Base-by-base conservation (phyloP, 2,329 filamentous ascomycete species). In the Neophaeococcomyces aloes region DNA sequence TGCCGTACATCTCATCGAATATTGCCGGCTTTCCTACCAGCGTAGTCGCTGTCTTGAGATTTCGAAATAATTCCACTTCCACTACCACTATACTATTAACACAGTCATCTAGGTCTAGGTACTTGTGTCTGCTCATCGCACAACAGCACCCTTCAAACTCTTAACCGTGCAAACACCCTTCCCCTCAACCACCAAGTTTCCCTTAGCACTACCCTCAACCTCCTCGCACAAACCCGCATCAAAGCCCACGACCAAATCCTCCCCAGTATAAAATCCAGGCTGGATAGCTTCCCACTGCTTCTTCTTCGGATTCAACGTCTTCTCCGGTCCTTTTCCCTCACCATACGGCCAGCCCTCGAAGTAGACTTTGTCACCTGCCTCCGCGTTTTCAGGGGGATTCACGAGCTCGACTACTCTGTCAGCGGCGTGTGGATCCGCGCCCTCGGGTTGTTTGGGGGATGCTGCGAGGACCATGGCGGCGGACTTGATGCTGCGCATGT, bases 231-330 rank as follows among this genome's bases (percentile, higher is more conserved):
- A 23, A 29, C 94, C 85, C 2, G 83, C 84, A 58, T 96, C 84
- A 61, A 96, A 98, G 0, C 75, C 87, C 29, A 94, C 89, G 65
- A 88, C 83, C 40, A 89, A 71, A 36, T 65, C 66, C 6, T 82
- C 81, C 1, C 83, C 94, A 6, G 89, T 98, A 23, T 85, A 94
- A 69, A 96, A 96, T 0, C 89, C 91, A 1, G 88, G 87, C 73
- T 96, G 89, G 67, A 94, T 86, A 7, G 76, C 86, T 74, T 98
- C 91, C 88, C 89, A 96, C 49, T 96, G 72, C 80, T 96, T 96
- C 80, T 96, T 98, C 81, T 98, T 98, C 46, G 91, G 91, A 74
- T 96, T 98, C 46, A 98, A 75, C 40, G 89, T 78, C 50, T 81
- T 82, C 74, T 98, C 91, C 0, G 91, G 87, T 1, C 54, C 54